These are phyloP conservation scores for Cyclocybe cylindracea DNA, from an alignment of 768 basidiomycete genomes.

Conservation along the genomic window DNA sequence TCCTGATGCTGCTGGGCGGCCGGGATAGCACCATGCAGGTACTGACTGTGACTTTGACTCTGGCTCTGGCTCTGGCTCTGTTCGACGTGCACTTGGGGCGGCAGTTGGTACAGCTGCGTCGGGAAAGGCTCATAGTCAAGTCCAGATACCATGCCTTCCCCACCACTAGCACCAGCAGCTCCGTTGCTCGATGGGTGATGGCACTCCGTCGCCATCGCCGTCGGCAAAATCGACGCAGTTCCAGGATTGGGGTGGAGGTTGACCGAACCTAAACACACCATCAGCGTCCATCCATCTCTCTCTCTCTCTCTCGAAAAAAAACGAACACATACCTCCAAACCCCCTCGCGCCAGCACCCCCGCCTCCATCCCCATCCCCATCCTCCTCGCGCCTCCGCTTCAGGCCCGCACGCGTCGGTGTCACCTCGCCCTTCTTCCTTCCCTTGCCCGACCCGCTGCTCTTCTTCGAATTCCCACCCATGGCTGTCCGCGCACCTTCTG, in stretches of 20 bases:
- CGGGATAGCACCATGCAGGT: constrained; percentile 3
- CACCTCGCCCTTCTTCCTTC: constrained; percentile 16
- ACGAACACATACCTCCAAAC: too few species aligned
- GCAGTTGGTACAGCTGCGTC: too few species aligned
- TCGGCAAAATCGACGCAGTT: neutral
- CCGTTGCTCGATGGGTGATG: neutral
- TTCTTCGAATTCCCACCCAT: constrained; percentile 24
- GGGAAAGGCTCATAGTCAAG: too few species aligned
- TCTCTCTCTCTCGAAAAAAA: too few species aligned
- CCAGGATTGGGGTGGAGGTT: neutral
- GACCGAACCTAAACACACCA: too few species aligned
- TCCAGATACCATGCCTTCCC: constrained; percentile 3
- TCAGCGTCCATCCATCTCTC: too few species aligned
- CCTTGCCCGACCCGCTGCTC: constrained; percentile 5
- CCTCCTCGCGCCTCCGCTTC: too few species aligned
- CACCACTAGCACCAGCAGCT: constrained; percentile 1
- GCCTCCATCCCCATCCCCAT: too few species aligned
- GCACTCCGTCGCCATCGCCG: neutral
- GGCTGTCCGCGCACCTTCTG: neutral
- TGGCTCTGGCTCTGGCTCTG: too few species aligned
- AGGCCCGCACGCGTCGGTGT: neutral
- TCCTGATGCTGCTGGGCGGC: constrained; percentile 5
- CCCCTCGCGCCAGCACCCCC: too few species aligned
- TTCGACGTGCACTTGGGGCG: too few species aligned
- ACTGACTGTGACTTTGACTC: too few species aligned